A percentile compares a stretch with the other conserved stretches of the same genome.
Conservation (phyloP, 805 yeast genomes). For the Kazachstania psychrophila region DNA sequence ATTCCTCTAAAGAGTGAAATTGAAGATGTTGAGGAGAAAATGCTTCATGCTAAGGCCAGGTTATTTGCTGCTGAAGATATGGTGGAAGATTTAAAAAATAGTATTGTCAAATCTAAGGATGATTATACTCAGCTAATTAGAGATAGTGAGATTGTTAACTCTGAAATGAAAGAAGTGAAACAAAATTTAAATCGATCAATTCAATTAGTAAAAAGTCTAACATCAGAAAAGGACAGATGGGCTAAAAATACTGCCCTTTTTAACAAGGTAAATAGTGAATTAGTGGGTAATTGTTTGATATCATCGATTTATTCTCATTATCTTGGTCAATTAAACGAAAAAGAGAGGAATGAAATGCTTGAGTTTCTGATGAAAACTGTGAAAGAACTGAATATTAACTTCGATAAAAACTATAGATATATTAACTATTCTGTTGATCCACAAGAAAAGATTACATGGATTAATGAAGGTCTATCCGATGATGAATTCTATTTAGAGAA, state of each 20-base stretch:
- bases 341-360: slow-evolving; percentile 34
- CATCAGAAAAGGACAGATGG: slow-evolving; percentile 71
- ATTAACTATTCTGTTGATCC: slow-evolving; percentile 34
- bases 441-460: slow-evolving; percentile 42
- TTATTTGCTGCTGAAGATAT: slow-evolving; percentile 69
- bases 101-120: slow-evolving; percentile 58
- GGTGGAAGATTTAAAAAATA: slow-evolving; percentile 62
- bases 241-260: slow-evolving; percentile 45
- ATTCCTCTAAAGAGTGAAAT: slow-evolving; percentile 71
- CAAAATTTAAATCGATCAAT: slow-evolving; percentile 53
- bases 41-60: slow-evolving; percentile 56
- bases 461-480: slow-evolving; percentile 40
- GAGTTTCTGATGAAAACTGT: slow-evolving; percentile 31
- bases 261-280: slow-evolving; percentile 33
- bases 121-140: slow-evolving; percentile 68
- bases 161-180: slow-evolving; percentile 57
- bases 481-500: slow-evolving; percentile 62
- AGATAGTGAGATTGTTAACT: slow-evolving; percentile 65
- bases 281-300: slow-evolving; percentile 60
- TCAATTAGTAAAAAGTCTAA: slow-evolving; percentile 50
- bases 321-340: slow-evolving; percentile 50
- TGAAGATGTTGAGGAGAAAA: slow-evolving; percentile 44
- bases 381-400: slow-evolving; percentile 30
- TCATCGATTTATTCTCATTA: slow-evolving; percentile 55
- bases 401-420: slow-evolving; percentile 31